Conservation (phyloP, 352 stramenopile genomes). For the Phytophthora sojae region DNA sequence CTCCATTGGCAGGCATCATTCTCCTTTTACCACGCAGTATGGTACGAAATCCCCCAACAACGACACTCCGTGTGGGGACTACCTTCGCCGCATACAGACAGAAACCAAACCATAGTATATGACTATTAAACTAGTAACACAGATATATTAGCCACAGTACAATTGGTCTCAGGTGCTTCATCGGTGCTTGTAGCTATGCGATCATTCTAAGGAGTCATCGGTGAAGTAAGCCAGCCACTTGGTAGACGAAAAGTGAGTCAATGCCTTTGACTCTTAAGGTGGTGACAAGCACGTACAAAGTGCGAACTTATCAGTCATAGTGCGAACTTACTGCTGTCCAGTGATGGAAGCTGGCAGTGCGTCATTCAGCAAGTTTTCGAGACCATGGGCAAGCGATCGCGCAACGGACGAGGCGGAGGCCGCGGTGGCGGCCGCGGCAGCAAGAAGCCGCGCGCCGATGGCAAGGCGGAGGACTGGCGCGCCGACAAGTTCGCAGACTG, state of each 20-base stretch:
- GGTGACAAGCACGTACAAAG: too few relatives aligned
- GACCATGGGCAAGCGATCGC: slow-evolving; percentile 58
- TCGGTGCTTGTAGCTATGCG: too few relatives aligned
- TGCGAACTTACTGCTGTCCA: slow-evolving; percentile 21
- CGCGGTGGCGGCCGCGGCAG: slow-evolving; percentile 32
- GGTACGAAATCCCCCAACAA: slow-evolving; percentile 1
- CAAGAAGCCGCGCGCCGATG: slow-evolving; percentile 68
- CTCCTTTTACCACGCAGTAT: slow-evolving; percentile 17
- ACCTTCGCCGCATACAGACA: slow-evolving; percentile 21
- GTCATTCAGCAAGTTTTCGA: slow-evolving; percentile 9
- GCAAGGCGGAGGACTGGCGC: slow-evolving; percentile 39
- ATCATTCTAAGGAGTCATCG: too few relatives aligned
- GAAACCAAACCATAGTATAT: slow-evolving; percentile 30
- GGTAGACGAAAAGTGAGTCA: too few relatives aligned
- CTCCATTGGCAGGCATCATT: slow-evolving; percentile 28
- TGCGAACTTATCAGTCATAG: background rate
- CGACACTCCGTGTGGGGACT: background rate
- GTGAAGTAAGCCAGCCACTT: too few relatives aligned
- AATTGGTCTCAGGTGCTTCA: background rate
- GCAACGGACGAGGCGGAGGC: slow-evolving; percentile 46
- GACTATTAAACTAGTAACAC: slow-evolving; percentile 39
- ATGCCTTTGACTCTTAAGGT: background rate
- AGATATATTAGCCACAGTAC: slow-evolving; percentile 32
- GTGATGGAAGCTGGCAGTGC: slow-evolving; percentile 1
- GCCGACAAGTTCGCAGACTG: slow-evolving; percentile 85